A percentile compares a stretch with the other conserved stretches of the same genome.
These are phyloP conservation scores for Miscanthus lutarioriparius DNA, from an alignment of 176 grass and related monocot genomes.

Conservation along the genomic window DNA sequence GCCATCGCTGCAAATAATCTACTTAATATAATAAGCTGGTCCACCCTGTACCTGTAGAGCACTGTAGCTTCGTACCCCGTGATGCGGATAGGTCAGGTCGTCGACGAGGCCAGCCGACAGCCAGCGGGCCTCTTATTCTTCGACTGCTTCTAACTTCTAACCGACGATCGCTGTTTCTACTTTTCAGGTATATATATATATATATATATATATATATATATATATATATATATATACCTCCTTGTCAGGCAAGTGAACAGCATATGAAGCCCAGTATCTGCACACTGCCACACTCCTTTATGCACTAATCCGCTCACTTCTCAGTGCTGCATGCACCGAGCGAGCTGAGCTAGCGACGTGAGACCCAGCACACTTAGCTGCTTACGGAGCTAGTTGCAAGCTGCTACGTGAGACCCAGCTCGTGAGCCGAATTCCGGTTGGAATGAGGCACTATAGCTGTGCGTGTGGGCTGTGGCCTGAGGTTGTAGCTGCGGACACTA, in stretches of 20 bases:
- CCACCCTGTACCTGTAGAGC: slow-evolving; percentile 13
- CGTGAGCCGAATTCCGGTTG: too few species aligned
- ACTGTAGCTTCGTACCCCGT: background rate
- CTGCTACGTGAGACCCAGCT: too few species aligned
- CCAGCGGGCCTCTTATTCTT: background rate
- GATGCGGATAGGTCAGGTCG: background rate
- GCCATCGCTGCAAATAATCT: background rate
- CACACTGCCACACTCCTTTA: background rate
- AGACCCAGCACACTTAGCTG: background rate
- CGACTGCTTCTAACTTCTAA: background rate
- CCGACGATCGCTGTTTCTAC: too few species aligned
- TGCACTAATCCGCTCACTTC: background rate
- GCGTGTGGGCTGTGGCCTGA: too few species aligned
- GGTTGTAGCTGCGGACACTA: too few species aligned
- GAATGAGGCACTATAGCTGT: too few species aligned
- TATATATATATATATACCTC: too few species aligned
- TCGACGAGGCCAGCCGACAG: background rate
- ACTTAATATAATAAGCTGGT: background rate
- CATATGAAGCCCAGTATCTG: background rate
- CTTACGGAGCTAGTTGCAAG: background rate
- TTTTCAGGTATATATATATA: too few species aligned
- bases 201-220: too few species aligned
- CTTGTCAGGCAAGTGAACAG: background rate
- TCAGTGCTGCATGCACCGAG: background rate
- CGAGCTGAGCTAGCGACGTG: background rate